phyloP scores from a whole-genome alignment of 164 flowering plant species.

The Protea cynaroides region DNA sequence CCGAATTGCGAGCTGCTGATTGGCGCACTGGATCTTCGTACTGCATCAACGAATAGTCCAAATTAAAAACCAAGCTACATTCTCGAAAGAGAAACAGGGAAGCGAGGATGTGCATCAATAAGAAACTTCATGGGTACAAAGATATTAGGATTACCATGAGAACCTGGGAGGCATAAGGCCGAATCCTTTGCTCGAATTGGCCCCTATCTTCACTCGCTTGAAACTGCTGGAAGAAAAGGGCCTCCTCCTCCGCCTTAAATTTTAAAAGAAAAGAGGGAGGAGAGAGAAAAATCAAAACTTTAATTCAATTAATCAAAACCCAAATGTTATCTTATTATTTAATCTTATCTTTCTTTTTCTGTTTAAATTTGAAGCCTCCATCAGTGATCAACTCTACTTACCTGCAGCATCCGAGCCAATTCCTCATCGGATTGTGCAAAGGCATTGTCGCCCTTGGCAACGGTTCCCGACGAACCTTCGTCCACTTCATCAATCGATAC shows the following conservation, averaged over 20 bases:
- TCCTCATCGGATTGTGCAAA: constrained; percentile 63
- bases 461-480: constrained; percentile 5
- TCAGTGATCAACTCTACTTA: not conserved
- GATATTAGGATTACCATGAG: constrained; percentile 43
- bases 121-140: not conserved
- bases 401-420: constrained; percentile 89
- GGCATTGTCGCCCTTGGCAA: constrained; percentile 10
- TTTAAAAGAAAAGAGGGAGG: too few species aligned
- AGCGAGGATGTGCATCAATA: not conserved
- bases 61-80: not conserved
- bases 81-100: not conserved
- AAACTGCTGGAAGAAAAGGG: constrained; percentile 60
- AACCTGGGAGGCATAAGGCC: constrained; percentile 58
- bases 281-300: constrained; percentile 2
- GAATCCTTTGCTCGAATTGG: constrained; percentile 46
- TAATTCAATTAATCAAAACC: not conserved
- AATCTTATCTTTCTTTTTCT: not conserved
- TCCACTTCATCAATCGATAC: constrained; percentile 37
- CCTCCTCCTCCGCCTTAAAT: constrained; percentile 82
- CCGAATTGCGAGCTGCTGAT: constrained; percentile 74
- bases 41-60: constrained; percentile 26
- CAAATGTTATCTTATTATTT: not conserved
- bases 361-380: too few species aligned
- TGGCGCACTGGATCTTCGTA: constrained; percentile 74
- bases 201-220: constrained; percentile 32